Evolutionary conservation across 306 rosid genomes (phyloP).

Genomic region (Begonia peltatifolia): DNA sequence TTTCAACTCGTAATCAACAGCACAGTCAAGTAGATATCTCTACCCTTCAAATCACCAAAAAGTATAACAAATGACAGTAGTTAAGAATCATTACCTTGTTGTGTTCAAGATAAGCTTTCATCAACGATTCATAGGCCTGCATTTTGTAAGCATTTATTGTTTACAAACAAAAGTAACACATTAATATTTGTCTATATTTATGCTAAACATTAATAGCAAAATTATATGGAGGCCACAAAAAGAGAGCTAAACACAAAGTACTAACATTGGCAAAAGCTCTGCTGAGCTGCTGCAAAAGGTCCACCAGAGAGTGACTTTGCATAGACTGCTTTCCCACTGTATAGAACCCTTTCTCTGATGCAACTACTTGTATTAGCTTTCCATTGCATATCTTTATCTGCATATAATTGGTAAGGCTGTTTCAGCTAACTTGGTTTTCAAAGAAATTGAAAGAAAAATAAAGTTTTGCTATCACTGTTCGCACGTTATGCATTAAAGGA

Average conservation of each 20-base stretch:
- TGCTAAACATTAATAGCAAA: neutral
- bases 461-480: too few relatives aligned
- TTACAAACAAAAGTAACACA: constrained; percentile 4
- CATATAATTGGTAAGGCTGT: constrained; percentile 4
- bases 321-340: constrained; percentile 55
- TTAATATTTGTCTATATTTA: neutral
- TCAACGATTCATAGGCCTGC: constrained; percentile 80
- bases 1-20: neutral
- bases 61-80: too few relatives aligned
- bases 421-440: too few relatives aligned
- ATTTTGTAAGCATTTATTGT: constrained; percentile 7
- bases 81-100: constrained; percentile 45
- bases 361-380: constrained; percentile 63
- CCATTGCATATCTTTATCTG: constrained; percentile 92
- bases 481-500: too few relatives aligned
- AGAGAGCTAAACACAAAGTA: neutral
- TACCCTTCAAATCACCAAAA: neutral
- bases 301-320: constrained; percentile 71
- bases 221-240: neutral
- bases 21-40: neutral
- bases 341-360: constrained; percentile 78
- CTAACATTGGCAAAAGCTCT: constrained; percentile 79
- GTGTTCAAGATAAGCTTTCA: constrained; percentile 74
- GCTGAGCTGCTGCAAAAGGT: constrained; percentile 90
- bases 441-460: too few relatives aligned